phyloP scores from a whole-genome alignment of 805 yeast species.

The Candida maesae region DNA sequence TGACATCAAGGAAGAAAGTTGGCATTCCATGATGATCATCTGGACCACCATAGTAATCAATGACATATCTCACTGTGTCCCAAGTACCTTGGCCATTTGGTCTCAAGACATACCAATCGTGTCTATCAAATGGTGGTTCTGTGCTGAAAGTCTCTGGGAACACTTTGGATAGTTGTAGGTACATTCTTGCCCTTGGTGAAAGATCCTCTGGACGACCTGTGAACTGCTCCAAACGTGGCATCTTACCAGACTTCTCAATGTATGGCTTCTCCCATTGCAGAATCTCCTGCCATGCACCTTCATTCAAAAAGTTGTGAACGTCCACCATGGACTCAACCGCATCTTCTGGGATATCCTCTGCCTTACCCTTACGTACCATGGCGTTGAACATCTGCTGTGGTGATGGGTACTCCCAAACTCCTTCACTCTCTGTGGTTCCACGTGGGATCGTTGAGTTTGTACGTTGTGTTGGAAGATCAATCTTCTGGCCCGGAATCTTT shows the following conservation, averaged over 20 bases:
- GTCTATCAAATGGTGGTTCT: constrained; percentile 95
- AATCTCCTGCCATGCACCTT: constrained; percentile 96
- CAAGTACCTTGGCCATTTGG: constrained; percentile 45
- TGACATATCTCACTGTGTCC: constrained; percentile 81
- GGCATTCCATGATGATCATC: constrained; percentile 90
- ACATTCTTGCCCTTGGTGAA: constrained; percentile 79
- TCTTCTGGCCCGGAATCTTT: constrained; percentile 74
- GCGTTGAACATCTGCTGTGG: constrained; percentile 99
- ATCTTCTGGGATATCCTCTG: constrained; percentile 84
- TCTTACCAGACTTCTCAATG: constrained; percentile 46
- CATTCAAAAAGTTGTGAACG: constrained; percentile 93
- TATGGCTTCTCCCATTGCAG: constrained; percentile 85
- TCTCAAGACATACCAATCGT: constrained; percentile 95
- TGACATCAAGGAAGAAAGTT: constrained; percentile 84
- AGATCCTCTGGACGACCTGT: constrained; percentile 89
- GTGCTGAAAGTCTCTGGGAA: constrained; percentile 72
- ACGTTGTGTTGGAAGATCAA: constrained; percentile 77
- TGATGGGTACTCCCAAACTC: constrained; percentile 97
- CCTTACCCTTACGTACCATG: constrained; percentile 91
- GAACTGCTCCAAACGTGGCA: constrained; percentile 78
- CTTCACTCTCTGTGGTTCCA: constrained; percentile 60
- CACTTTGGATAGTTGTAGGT: constrained; percentile 57
- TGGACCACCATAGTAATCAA: constrained; percentile 95
- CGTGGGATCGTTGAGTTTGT: constrained; percentile 84
- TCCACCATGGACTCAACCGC: constrained; percentile 97